Evolutionary conservation across 202 grass and related monocot species (phyloP).

Genomic region (Bolboschoenoplectus hybrid): DNA sequence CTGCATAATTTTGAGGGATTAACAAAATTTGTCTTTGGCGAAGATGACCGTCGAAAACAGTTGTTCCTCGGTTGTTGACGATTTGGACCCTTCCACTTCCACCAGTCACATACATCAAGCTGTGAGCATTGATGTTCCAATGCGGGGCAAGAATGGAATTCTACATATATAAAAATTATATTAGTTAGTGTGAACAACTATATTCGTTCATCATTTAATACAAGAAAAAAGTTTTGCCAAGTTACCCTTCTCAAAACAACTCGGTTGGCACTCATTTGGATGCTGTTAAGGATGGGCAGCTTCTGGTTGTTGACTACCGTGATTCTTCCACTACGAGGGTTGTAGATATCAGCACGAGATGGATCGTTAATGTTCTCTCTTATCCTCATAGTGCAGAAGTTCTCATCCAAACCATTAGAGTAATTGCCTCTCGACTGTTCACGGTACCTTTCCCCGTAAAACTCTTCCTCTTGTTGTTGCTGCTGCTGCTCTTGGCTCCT

Average conservation of each 20-base stretch:
- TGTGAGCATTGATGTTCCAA: slow-evolving; percentile 54
- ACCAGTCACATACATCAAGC: slow-evolving; percentile 45
- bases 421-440: neutral
- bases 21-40: slow-evolving; percentile 36
- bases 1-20: slow-evolving; percentile 44
- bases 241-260: slow-evolving; percentile 49
- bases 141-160: slow-evolving; percentile 30
- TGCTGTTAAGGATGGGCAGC: slow-evolving; percentile 46
- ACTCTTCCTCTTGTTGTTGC: slow-evolving; percentile 13
- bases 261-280: slow-evolving; percentile 46
- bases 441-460: neutral
- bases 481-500: neutral
- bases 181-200: neutral
- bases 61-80: slow-evolving; percentile 1
- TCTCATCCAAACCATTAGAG: slow-evolving; percentile 54
- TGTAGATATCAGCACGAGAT: slow-evolving; percentile 45
- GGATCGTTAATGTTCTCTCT: slow-evolving; percentile 47
- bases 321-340: slow-evolving; percentile 41
- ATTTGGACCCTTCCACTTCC: slow-evolving; percentile 35
- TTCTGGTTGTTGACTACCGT: slow-evolving; percentile 46
- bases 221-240: neutral
- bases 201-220: neutral
- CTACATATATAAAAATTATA: slow-evolving; percentile 20
- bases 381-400: slow-evolving; percentile 48
- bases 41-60: slow-evolving; percentile 41